Conservation (phyloP, 371 early-diverging fungal genomes). For the Zancudomyces culisetae region DNA sequence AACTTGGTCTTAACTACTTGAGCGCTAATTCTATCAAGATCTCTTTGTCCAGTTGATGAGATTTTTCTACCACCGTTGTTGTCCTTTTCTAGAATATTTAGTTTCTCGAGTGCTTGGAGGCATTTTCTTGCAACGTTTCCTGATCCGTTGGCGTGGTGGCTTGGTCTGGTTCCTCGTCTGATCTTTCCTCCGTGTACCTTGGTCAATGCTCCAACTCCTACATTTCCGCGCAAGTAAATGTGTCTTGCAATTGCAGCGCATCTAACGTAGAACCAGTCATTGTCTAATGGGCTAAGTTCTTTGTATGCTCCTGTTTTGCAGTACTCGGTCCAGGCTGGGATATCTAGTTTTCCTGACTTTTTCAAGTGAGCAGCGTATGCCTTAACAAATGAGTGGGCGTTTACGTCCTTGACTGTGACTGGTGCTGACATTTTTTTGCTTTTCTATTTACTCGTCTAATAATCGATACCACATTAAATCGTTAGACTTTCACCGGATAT, state of each 20-base stretch:
- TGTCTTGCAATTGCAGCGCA: conserved; percentile 94
- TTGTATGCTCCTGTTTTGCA: conserved; percentile 94
- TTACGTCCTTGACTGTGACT: conserved; percentile 94
- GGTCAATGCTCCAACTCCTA: conserved; percentile 88
- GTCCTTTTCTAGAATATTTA: conserved; percentile 86
- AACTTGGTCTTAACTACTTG: conserved; percentile 18
- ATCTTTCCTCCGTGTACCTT: conserved; percentile 81
- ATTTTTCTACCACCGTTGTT: conserved; percentile 63
- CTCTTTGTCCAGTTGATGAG: conserved; percentile 64
- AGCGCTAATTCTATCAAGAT: conserved; percentile 41
- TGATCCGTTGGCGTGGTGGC: conserved; percentile 71
- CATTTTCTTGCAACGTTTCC: conserved; percentile 89
- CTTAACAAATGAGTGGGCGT: conserved; percentile 84
- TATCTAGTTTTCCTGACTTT: conserved; percentile 91
- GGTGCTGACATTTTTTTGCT: conserved; percentile 30
- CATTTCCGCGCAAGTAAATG: conserved; percentile 83
- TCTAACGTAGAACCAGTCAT: conserved; percentile 97
- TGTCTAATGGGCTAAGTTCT: conserved; percentile 92
- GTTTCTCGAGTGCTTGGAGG: conserved; percentile 92
- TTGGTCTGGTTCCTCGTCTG: conserved; percentile 87
- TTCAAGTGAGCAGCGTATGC: conserved; percentile 96
- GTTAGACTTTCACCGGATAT: no score
- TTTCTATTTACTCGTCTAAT: no score
- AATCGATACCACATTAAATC: no score
- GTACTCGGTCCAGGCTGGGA: conserved; percentile 95